Evolutionary conservation across 495 filamentous ascomycete genomes (phyloP).

Genomic region (Trichoderma parareesei): DNA sequence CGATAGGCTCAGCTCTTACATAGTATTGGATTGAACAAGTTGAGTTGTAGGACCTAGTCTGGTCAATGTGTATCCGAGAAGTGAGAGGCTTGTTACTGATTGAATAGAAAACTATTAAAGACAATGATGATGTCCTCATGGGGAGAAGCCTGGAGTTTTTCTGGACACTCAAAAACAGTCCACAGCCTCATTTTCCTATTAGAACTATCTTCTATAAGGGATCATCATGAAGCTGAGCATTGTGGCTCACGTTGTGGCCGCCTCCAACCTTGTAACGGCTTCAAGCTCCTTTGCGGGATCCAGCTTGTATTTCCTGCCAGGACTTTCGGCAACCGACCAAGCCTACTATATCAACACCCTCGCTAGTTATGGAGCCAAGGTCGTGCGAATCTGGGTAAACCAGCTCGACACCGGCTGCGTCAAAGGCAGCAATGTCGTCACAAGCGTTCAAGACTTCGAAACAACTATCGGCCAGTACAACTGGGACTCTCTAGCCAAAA

Average conservation of each 20-base stretch:
- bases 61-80: too few relatives aligned
- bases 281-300: slow-evolving; percentile 24
- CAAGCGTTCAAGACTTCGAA: slow-evolving; percentile 20
- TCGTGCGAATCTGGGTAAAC: slow-evolving; percentile 30
- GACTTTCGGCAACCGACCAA: slow-evolving; percentile 25
- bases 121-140: too few relatives aligned
- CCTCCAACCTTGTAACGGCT: not conserved
- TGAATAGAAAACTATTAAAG: too few relatives aligned
- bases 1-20: too few relatives aligned
- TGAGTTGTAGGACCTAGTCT: too few relatives aligned
- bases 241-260: not conserved
- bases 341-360: slow-evolving; percentile 26
- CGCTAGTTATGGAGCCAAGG: slow-evolving; percentile 24
- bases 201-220: too few relatives aligned
- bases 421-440: slow-evolving; percentile 24
- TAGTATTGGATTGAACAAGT: too few relatives aligned
- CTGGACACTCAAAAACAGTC: too few relatives aligned
- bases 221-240: not conserved
- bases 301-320: slow-evolving; percentile 30
- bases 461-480: slow-evolving; percentile 25
- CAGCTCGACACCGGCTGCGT: slow-evolving; percentile 11
- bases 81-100: too few relatives aligned
- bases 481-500: slow-evolving; percentile 22
- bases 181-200: too few relatives aligned
- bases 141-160: too few relatives aligned